Evolutionary conservation across 208 protist species (phyloP), one percentile per base, ranked within the genome.

Genomic region (Leptomonas seymouri): DNA sequence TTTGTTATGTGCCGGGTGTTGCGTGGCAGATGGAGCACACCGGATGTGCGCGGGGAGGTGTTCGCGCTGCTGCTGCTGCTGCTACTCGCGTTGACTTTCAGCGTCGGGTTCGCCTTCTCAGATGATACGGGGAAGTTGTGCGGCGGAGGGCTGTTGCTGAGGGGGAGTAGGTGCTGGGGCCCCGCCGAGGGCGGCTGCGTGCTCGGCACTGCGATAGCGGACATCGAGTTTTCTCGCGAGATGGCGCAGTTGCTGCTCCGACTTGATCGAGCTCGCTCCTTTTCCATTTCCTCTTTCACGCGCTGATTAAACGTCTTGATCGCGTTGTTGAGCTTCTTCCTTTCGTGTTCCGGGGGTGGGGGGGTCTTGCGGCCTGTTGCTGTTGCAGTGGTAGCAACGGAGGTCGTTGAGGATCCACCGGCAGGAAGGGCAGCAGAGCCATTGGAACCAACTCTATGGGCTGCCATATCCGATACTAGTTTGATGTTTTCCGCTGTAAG

Each of bases 271-370:
- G 60, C 42, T 42, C 41, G 25, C 6, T 67, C 61, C 41, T 39
- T 23, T 42, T 68, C 54, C 6, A 21, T 48, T 45, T 75, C 69
- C 60, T 67, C 61, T 23, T 58, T 20, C 30, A 75, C 16, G 4
- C 69, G 50, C 42, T 50, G 44, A 48, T 75, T 75, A 27, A 75
- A 75, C 20, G 46, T 16, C 69, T 63, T 51, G 9, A 75, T 31
- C 7, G 61, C 69, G 2, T 53, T 23, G 12, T 30, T 58, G 51
- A 75, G 62, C 3, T n/a, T 46, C 42, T 39, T 36, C 31, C n/a
- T 11, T 8, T 63, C 48, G 27, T 12, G 67, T 36, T n/a, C 31
- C 16, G 45, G 54, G 7, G 50, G 39, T 5, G 49, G 41, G 8
- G 49, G 41, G 36, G 15, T 49, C 0, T 58, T 39, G 54, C 54